Evolutionary conservation across 2,329 filamentous ascomycete species (phyloP).

Genomic region (Elsinoe necatrix): DNA sequence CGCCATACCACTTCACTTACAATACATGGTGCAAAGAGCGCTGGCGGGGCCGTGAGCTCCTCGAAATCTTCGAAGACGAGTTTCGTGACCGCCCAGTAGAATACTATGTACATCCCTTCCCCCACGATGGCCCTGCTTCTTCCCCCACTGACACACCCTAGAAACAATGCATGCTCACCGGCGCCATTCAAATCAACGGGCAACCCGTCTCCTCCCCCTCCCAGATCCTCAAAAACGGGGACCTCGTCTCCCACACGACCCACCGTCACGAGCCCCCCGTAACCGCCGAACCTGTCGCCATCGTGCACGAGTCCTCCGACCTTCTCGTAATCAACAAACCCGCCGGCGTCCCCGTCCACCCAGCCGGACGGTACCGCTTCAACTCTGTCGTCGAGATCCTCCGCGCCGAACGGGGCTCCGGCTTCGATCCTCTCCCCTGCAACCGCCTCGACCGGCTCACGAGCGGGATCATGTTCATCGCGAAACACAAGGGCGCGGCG

Average conservation of each 20-base stretch:
- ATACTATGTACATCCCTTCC: slow-evolving; percentile 61
- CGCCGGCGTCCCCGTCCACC: slow-evolving; percentile 87
- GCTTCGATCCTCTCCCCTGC: slow-evolving; percentile 61
- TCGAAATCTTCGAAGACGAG: slow-evolving; percentile 85
- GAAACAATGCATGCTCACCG: slow-evolving; percentile 68
- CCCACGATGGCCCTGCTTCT: not conserved
- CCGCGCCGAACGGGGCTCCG: slow-evolving; percentile 58
- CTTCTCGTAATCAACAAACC: slow-evolving; percentile 98
- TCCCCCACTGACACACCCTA: slow-evolving; percentile 28
- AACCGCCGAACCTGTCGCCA: slow-evolving; percentile 65
- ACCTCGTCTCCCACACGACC: slow-evolving; percentile 83
- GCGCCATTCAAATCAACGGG: slow-evolving; percentile 73
- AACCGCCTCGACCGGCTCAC: slow-evolving; percentile 92
- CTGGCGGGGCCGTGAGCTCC: slow-evolving; percentile 72
- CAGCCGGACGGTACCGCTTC: slow-evolving; percentile 89
- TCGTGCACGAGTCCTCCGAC: slow-evolving; percentile 85
- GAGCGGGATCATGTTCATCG: slow-evolving; percentile 96
- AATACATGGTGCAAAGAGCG: slow-evolving; percentile 91
- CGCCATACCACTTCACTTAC: slow-evolving; percentile 87
- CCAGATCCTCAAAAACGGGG: slow-evolving; percentile 75
- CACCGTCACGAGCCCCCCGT: slow-evolving; percentile 95
- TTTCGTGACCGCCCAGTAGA: slow-evolving; percentile 79
- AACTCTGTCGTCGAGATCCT: slow-evolving; percentile 94
- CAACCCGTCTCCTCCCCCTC: slow-evolving; percentile 55
- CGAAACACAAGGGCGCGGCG: slow-evolving; percentile 73